Conservation (phyloP, 164 flowering plant species). For the Sedum album region DNA sequence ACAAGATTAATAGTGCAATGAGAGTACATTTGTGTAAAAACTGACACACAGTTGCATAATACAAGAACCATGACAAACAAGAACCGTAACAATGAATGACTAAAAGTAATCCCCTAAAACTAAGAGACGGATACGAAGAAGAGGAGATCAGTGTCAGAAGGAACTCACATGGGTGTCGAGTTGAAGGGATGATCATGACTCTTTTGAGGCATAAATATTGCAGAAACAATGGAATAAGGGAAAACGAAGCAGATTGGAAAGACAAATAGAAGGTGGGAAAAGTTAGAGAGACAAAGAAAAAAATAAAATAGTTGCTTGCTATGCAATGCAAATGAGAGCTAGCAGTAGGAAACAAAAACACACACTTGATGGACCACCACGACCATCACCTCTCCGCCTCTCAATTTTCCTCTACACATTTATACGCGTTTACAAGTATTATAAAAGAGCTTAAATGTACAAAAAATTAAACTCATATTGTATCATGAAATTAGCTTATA, state of each 20-base stretch:
- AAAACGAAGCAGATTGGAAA: constrained; percentile 23
- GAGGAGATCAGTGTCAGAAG: constrained; percentile 24
- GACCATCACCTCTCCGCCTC: constrained; percentile 13
- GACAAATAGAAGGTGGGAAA: constrained; percentile 23
- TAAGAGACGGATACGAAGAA: neutral
- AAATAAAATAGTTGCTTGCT: constrained; percentile 53
- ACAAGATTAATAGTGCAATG: neutral
- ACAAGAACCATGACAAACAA: too few relatives aligned
- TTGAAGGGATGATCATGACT: constrained; percentile 68
- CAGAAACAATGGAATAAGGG: constrained; percentile 29
- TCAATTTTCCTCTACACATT: neutral
- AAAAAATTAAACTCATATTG: too few relatives aligned
- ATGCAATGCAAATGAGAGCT: constrained; percentile 58
- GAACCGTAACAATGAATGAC: constrained; percentile 7
- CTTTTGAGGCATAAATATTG: constrained; percentile 58
- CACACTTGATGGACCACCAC: constrained; percentile 75
- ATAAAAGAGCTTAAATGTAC: too few relatives aligned
- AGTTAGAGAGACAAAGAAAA: neutral
- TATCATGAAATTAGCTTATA: too few relatives aligned
- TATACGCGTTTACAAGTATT: neutral
- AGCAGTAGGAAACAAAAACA: constrained; percentile 19
- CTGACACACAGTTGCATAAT: neutral
- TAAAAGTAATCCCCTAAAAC: neutral
- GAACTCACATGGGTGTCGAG: constrained; percentile 80
- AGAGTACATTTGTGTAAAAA: too few relatives aligned